These are phyloP conservation scores for Rhizophagus sp. DNA, from an alignment of 192 early-diverging fungal species.

Conservation along the genomic window DNA sequence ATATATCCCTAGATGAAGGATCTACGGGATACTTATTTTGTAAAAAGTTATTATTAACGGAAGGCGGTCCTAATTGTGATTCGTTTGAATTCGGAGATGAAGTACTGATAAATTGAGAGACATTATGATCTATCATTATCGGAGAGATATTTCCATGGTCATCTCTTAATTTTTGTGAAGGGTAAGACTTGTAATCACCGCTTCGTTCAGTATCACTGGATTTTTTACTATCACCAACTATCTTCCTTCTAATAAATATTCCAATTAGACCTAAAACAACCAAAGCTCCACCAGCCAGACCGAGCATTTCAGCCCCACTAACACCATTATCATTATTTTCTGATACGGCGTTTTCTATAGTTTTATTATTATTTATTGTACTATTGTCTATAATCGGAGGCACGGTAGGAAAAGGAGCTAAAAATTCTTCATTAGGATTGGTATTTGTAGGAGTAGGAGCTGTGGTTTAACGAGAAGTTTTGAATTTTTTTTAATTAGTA, in stretches of 20 bases:
- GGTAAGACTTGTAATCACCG: too few species aligned
- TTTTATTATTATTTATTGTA: background rate
- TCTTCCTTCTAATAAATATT: background rate
- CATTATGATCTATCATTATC: background rate
- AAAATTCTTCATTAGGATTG: background rate
- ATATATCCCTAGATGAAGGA: too few species aligned
- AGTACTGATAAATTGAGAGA: background rate
- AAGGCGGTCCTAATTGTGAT: too few species aligned
- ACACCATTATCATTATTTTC: background rate
- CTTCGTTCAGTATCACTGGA: too few species aligned
- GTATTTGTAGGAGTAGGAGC: too few species aligned
- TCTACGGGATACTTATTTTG: too few species aligned
- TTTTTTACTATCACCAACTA: background rate
- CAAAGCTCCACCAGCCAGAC: background rate
- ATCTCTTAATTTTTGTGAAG: too few species aligned
- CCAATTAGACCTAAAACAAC: background rate
- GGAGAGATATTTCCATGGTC: too few species aligned
- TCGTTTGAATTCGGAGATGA: background rate
- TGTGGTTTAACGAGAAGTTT: background rate
- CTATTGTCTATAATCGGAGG: background rate
- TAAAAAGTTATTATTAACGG: too few species aligned
- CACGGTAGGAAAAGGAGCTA: background rate
- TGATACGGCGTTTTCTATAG: background rate
- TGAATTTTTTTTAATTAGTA: background rate
- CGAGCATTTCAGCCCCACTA: background rate